Percentiles rank a stretch among this genome's conserved stretches.
These are phyloP conservation scores for Rhizopus delemar DNA, from an alignment of 371 early-diverging fungal species.

Conservation along the genomic window DNA sequence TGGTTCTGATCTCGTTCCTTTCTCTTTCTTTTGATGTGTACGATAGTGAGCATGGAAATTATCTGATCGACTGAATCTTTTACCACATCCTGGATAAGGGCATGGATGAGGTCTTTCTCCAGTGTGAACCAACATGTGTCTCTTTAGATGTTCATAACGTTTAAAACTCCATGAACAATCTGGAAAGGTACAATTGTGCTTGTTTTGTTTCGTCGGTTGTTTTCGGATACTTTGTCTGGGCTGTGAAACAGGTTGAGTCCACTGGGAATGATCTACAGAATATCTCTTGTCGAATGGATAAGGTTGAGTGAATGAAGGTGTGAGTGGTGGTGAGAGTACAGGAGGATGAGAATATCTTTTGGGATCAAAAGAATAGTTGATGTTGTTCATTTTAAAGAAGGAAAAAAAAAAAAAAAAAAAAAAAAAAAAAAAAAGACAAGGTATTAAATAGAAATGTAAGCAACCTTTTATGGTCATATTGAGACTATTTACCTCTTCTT, in stretches of 20 bases:
- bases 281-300: conserved; percentile 37
- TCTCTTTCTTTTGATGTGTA: conserved; percentile 52
- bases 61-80: conserved; percentile 76
- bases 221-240: conserved; percentile 11
- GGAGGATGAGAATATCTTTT: conserved; percentile 23
- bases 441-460: not conserved
- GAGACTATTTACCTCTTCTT: not conserved
- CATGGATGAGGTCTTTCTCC: conserved; percentile 71
- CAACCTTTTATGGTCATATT: conserved; percentile 43
- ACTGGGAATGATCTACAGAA: conserved; percentile 17
- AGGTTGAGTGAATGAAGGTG: conserved; percentile 39
- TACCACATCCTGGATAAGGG: conserved; percentile 65
- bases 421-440: conserved; percentile 2
- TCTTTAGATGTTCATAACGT: conserved; percentile 82
- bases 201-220: conserved; percentile 46
- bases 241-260: too few species aligned
- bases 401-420: conserved; percentile 10
- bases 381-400: conserved; percentile 12
- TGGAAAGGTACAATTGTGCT: conserved; percentile 61
- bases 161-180: conserved; percentile 70
- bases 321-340: conserved; percentile 45
- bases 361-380: conserved; percentile 23
- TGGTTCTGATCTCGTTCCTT: conserved; percentile 18
- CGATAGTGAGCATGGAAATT: conserved; percentile 67
- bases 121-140: conserved; percentile 76